A percentile compares a stretch with the other conserved stretches of the same genome.
Evolutionary conservation across 2,329 filamentous ascomycete genomes (phyloP).

Genomic region (Neonectria hederae): DNA sequence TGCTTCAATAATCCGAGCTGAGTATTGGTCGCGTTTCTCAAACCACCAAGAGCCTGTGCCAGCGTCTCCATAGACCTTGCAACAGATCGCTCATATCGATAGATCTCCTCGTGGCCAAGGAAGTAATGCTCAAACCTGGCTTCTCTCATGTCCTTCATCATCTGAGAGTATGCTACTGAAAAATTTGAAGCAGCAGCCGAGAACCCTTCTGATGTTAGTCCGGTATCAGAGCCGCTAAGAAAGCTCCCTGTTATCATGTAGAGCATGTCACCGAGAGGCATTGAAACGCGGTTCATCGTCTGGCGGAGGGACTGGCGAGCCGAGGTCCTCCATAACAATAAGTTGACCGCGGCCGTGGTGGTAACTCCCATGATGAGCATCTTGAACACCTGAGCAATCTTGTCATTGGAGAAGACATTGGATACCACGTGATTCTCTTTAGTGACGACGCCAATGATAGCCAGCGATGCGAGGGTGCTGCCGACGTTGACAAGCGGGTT

Average conservation of each 20-base stretch:
- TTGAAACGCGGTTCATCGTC: slow-evolving; percentile 76
- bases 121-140: slow-evolving; percentile 90
- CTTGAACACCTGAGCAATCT: slow-evolving; percentile 82
- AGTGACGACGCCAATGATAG: slow-evolving; percentile 88
- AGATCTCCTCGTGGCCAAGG: slow-evolving; percentile 80
- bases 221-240: slow-evolving; percentile 80
- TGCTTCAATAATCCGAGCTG: slow-evolving; percentile 82
- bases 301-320: slow-evolving; percentile 77
- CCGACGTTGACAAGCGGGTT: slow-evolving; percentile 85
- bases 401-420: slow-evolving; percentile 83
- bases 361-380: slow-evolving; percentile 82
- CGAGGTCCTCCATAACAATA: slow-evolving; percentile 80
- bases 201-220: slow-evolving; percentile 74
- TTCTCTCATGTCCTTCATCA: slow-evolving; percentile 83
- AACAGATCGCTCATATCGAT: slow-evolving; percentile 79
- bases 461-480: slow-evolving; percentile 85
- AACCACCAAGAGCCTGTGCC: slow-evolving; percentile 86
- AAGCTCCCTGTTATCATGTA: slow-evolving; percentile 84
- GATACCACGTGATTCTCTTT: slow-evolving; percentile 89
- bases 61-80: slow-evolving; percentile 86
- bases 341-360: slow-evolving; percentile 75
- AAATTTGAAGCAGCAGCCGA: slow-evolving; percentile 69
- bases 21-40: slow-evolving; percentile 87
- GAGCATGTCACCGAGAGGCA: slow-evolving; percentile 82
- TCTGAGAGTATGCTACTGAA: slow-evolving; percentile 70